Conservation (phyloP, 1,284 basidiomycete genomes). For the Sporisorium reilianum region DNA sequence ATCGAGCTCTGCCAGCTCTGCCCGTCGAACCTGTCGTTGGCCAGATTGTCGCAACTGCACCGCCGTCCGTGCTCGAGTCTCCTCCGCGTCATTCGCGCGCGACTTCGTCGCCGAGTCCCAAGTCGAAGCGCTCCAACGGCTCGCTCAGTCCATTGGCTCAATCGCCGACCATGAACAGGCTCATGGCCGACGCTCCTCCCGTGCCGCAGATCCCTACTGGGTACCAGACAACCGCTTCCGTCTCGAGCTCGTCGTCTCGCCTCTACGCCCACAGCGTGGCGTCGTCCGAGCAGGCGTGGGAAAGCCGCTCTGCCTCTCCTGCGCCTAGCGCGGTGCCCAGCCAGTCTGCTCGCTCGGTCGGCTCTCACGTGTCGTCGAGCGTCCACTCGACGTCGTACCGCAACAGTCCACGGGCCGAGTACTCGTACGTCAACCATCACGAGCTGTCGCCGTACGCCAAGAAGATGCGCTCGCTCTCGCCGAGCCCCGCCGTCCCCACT, state of each 20-base stretch:
- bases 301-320: slow-evolving; percentile 44
- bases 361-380: slow-evolving; percentile 55
- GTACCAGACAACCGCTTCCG: slow-evolving; percentile 26
- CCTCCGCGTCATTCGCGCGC: slow-evolving; percentile 22
- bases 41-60: slow-evolving; percentile 18
- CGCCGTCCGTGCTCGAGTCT: slow-evolving; percentile 22
- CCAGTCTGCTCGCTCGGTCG: slow-evolving; percentile 48
- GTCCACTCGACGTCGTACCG: slow-evolving; percentile 42
- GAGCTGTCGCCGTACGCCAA: slow-evolving; percentile 51
- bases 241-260: slow-evolving; percentile 44
- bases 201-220: slow-evolving; percentile 46
- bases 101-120: slow-evolving; percentile 18
- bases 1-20: slow-evolving; percentile 4
- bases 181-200: slow-evolving; percentile 53
- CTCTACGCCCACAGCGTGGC: slow-evolving; percentile 36
- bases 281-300: slow-evolving; percentile 34
- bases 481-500: slow-evolving; percentile 37
- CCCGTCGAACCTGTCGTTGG: slow-evolving; percentile 14
- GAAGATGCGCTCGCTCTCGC: slow-evolving; percentile 54
- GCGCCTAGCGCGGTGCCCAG: slow-evolving; percentile 49
- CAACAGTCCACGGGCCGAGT: slow-evolving; percentile 45
- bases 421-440: slow-evolving; percentile 50
- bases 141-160: slow-evolving; percentile 22
- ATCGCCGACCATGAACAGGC: slow-evolving; percentile 35
- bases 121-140: slow-evolving; percentile 25